Conservation (phyloP, 257 asterid species). For the Solanum verrucosum region DNA sequence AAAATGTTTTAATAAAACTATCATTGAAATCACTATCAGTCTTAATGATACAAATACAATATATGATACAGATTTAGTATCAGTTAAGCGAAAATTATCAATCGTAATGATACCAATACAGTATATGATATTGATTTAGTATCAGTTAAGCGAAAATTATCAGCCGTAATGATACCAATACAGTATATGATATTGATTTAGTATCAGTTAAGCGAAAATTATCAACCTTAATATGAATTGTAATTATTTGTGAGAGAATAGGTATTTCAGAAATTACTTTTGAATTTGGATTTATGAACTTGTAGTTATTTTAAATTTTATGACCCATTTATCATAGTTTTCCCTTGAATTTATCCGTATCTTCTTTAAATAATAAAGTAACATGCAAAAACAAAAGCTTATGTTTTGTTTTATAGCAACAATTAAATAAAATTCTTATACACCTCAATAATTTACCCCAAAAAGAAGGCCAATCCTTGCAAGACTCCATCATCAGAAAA, state of each 20-base stretch:
- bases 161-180: neutral
- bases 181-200: fast-evolving
- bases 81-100: too few relatives aligned
- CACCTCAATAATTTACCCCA: neutral
- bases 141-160: too few relatives aligned
- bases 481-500: neutral
- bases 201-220: neutral
- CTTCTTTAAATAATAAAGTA: neutral
- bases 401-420: neutral
- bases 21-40: too few relatives aligned
- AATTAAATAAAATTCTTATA: neutral
- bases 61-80: too few relatives aligned
- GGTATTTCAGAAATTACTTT: neutral
- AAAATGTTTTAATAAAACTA: too few relatives aligned
- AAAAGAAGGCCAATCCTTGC: neutral
- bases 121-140: too few relatives aligned
- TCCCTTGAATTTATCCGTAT: neutral
- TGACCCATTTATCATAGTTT: neutral
- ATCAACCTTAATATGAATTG: neutral
- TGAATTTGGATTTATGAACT: neutral
- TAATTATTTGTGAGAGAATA: too few relatives aligned
- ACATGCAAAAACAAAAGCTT: neutral
- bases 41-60: neutral
- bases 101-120: too few relatives aligned
- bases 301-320: too few relatives aligned